phyloP scores from a whole-genome alignment of 176 grass and related monocot species.

The Musa itinerans region DNA sequence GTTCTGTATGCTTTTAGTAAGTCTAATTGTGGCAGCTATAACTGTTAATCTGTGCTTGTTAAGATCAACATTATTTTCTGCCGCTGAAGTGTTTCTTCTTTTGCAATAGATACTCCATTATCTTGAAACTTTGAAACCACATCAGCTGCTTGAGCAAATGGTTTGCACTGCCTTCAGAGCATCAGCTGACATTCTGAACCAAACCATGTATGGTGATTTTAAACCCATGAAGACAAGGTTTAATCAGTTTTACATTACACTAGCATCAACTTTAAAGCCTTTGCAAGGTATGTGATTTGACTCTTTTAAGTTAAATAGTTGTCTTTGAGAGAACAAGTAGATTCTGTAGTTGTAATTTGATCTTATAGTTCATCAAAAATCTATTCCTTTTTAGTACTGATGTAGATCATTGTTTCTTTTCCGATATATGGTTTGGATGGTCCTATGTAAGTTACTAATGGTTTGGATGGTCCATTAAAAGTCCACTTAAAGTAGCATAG shows the following conservation, averaged over 20 bases:
- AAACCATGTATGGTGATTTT: constrained; percentile 67
- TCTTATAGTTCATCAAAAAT: not conserved
- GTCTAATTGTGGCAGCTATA: too few species aligned
- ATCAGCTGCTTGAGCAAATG: constrained; percentile 93
- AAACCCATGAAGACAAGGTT: constrained; percentile 79
- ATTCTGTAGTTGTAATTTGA: not conserved
- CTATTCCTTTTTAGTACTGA: not conserved
- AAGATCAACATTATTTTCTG: not conserved
- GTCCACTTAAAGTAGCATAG: not conserved
- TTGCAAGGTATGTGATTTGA: constrained; percentile 53
- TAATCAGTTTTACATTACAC: constrained; percentile 78
- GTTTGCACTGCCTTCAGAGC: constrained; percentile 81
- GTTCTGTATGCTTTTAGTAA: too few species aligned
- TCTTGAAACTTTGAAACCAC: constrained; percentile 89
- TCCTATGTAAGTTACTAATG: not conserved
- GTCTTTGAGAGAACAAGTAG: not conserved
- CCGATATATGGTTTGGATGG: not conserved
- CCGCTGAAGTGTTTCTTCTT: not conserved
- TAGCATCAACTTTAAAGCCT: constrained; percentile 60
- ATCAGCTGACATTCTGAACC: constrained; percentile 67
- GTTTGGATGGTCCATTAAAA: not conserved
- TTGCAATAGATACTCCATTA: constrained; percentile 72
- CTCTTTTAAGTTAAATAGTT: constrained; percentile 1
- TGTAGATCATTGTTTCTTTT: not conserved
- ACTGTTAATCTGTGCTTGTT: not conserved